Evolutionary conservation across 169 alveolate genomes (phyloP), one percentile per base, ranked within the genome.

Genomic region (Theileria equi): DNA sequence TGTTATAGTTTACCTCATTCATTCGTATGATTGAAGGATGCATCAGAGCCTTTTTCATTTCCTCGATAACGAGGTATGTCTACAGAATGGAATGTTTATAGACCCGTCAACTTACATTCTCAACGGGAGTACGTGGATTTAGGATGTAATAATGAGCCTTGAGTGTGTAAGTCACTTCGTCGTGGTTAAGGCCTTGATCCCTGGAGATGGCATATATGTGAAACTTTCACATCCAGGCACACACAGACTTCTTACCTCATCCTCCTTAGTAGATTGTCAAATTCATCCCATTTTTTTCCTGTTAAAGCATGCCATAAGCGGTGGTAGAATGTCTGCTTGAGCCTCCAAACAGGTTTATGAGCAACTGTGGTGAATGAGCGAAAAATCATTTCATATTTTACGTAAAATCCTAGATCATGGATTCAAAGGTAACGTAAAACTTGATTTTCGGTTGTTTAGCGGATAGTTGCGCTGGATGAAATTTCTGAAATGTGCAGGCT

Each of bases 11-110:
- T 31, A 74, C 84, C 79, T 74, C 80, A 49, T 89, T 89, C 73
- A 89, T 76, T 26, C 90, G 80, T 11, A 89, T 76, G 10, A 89
- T 82, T 25, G 91, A 80, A 7, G 94, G 94, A 50, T 86, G 92
- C 69, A 86, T 81, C 34, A 60, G 62, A 4, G 90, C 78, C 65
- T 68, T 49, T 80, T 89, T 89, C 94, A 89, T 89, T 77, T 89
- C 94, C 82, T 89, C 94, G 32, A 89, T 41, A 3, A 89, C 92
- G 5, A 89, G 54, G 45, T 78, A 80, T n/a, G 90, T 84, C 94
- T 89, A 72, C 13, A 17, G 19, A 58, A 25, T 16, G n/a, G n/a
- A n/a, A n/a, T n/a, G n/a, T 5, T 26, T 1, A 10, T 53, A 74
- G 19, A n/a, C 1, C 47, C 3, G 23, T 23, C 1, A 29, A 67